phyloP scores from a whole-genome alignment of 164 flowering plant species.

The Vitis rupestris region DNA sequence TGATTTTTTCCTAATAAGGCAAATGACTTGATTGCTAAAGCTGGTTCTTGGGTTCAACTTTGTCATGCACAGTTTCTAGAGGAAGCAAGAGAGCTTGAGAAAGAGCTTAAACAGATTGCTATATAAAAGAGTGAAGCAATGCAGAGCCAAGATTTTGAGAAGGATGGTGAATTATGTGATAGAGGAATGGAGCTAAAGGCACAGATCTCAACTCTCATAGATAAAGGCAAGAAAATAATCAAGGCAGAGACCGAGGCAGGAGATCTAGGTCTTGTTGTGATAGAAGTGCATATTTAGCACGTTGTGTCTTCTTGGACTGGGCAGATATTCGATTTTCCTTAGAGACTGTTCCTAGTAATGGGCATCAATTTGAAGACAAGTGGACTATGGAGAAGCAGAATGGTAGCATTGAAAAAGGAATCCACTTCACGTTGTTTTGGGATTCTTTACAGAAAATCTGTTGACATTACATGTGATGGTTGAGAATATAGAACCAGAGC shows the following conservation, averaged over 20 bases:
- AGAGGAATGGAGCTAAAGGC: slow-evolving; percentile 78
- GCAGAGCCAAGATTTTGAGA: slow-evolving; percentile 91
- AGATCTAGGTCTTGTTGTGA: slow-evolving; percentile 67
- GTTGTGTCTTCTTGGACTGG: slow-evolving; percentile 53
- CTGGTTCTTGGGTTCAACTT: slow-evolving; percentile 95
- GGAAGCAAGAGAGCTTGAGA: slow-evolving; percentile 94
- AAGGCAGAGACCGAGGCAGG: slow-evolving; percentile 77
- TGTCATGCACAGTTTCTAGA: slow-evolving; percentile 97
- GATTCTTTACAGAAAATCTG: no score
- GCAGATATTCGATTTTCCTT: slow-evolving; percentile 17
- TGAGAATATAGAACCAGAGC: no score
- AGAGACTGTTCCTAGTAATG: slow-evolving; percentile 13
- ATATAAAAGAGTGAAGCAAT: slow-evolving; percentile 92
- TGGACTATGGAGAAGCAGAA: slow-evolving; percentile 18
- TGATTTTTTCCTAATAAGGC: slow-evolving; percentile 98
- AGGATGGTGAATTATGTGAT: slow-evolving; percentile 85
- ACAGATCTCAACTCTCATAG: slow-evolving; percentile 58
- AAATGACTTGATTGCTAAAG: slow-evolving; percentile 95
- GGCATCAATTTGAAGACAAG: slow-evolving; percentile 20
- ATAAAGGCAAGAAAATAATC: slow-evolving; percentile 70
- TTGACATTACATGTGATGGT: no score
- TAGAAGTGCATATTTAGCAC: slow-evolving; percentile 75
- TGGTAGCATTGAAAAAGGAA: slow-evolving; percentile 32
- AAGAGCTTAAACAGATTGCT: slow-evolving; percentile 81
- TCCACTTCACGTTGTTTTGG: no score